These are phyloP conservation scores for Russula brevipes DNA, from an alignment of 768 basidiomycete species.

Conservation along the genomic window DNA sequence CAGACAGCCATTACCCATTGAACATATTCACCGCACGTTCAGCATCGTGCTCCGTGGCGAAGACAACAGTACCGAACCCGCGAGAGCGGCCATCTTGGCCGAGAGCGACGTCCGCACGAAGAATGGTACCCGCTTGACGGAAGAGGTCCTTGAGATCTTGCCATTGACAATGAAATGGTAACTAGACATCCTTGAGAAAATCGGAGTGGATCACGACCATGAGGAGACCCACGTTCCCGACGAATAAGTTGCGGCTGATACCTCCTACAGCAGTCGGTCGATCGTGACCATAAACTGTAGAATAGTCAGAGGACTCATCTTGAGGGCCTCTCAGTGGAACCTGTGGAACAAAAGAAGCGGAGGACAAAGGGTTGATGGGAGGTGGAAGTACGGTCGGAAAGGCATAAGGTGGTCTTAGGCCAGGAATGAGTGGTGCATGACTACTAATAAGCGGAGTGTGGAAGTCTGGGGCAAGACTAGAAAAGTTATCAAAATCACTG, in stretches of 20 bases:
- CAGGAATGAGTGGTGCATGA: constrained; percentile 15
- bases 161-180: constrained; percentile 95
- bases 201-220: constrained; percentile 21
- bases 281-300: constrained; percentile 30
- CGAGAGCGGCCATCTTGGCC: constrained; percentile 84
- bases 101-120: constrained; percentile 86
- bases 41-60: constrained; percentile 77
- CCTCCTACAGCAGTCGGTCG: constrained; percentile 28
- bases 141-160: constrained; percentile 97
- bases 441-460: constrained; percentile 14
- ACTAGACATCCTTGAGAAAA: constrained; percentile 39
- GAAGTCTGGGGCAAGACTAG: constrained; percentile 10
- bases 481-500: constrained; percentile 30
- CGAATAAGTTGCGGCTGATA: constrained; percentile 62
- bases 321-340: constrained; percentile 13
- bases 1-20: constrained; percentile 63
- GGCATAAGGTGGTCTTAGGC: constrained; percentile 4
- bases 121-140: constrained; percentile 81
- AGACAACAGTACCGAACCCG: constrained; percentile 91
- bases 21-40: constrained; percentile 81
- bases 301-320: constrained; percentile 25
- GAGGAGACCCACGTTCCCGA: constrained; percentile 70
- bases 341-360: constrained; percentile 21
- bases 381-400: constrained; percentile 6
- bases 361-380: constrained; percentile 21